These are phyloP conservation scores for Xerocomellus dryophilus DNA, from an alignment of 768 basidiomycete species.

Conservation along the genomic window DNA sequence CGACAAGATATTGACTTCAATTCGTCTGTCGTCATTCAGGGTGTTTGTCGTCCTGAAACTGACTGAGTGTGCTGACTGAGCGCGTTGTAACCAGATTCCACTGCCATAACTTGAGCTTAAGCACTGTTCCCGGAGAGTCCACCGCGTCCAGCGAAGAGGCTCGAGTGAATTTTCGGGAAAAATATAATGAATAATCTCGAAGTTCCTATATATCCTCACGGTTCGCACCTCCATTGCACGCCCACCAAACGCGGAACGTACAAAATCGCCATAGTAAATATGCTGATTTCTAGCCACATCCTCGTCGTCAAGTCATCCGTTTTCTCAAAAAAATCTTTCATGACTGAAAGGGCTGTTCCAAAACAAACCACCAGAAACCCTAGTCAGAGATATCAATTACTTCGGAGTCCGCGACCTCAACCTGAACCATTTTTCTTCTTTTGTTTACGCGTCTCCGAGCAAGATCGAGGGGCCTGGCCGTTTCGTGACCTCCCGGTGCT, in stretches of 20 bases:
- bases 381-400: conserved; percentile 56
- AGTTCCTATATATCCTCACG: too few relatives aligned
- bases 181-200: too few relatives aligned
- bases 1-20: too few relatives aligned
- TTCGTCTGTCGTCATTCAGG: too few relatives aligned
- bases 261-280: not conserved
- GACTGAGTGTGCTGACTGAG: too few relatives aligned
- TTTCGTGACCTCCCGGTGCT: not conserved
- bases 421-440: conserved; percentile 25
- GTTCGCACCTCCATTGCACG: not conserved
- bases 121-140: too few relatives aligned
- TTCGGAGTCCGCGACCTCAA: conserved; percentile 39
- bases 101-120: too few relatives aligned
- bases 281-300: not conserved
- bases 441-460: conserved; percentile 9
- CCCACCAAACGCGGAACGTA: not conserved
- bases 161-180: too few relatives aligned
- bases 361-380: not conserved
- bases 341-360: not conserved
- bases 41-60: too few relatives aligned
- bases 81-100: too few relatives aligned
- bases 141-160: too few relatives aligned
- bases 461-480: not conserved
- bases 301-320: not conserved
- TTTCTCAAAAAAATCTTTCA: not conserved